phyloP scores from a whole-genome alignment of 192 early-diverging fungal genomes.

The Podila horticola region DNA sequence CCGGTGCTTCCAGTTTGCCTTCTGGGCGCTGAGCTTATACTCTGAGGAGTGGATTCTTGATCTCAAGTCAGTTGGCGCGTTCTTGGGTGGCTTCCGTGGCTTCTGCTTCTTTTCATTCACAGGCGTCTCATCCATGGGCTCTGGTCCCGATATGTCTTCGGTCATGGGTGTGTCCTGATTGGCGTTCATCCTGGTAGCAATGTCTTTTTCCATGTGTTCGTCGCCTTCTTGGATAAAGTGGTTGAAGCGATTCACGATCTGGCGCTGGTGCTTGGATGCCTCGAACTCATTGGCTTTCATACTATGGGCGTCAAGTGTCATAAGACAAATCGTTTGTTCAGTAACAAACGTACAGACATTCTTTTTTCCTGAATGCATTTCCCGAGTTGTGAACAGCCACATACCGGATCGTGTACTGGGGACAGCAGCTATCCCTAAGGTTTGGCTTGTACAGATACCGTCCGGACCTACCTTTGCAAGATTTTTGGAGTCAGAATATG shows the following conservation, averaged over 20 bases:
- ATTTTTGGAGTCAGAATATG: neutral
- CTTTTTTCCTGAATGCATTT: neutral
- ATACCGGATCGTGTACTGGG: slow-evolving; percentile 77
- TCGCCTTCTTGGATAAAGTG: slow-evolving; percentile 61
- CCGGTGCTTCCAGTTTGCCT: slow-evolving; percentile 46
- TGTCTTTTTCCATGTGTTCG: slow-evolving; percentile 39
- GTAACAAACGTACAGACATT: neutral
- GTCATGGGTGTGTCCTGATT: slow-evolving; percentile 35
- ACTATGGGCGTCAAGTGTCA: slow-evolving; percentile 20
- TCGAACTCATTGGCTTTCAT: slow-evolving; percentile 66
- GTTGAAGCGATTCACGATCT: slow-evolving; percentile 71
- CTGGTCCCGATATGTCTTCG: neutral
- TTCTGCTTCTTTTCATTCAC: slow-evolving; percentile 44
- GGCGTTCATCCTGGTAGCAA: slow-evolving; percentile 7
- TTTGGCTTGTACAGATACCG: slow-evolving; percentile 81
- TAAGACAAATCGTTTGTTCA: neutral
- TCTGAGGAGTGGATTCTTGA: slow-evolving; percentile 42
- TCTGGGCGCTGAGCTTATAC: slow-evolving; percentile 21
- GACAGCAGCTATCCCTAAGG: slow-evolving; percentile 74
- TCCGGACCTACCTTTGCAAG: slow-evolving; percentile 57
- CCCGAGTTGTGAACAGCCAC: neutral
- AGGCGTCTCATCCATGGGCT: neutral
- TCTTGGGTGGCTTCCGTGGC: slow-evolving; percentile 37
- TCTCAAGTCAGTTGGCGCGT: slow-evolving; percentile 29
- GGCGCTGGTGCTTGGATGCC: slow-evolving; percentile 71